A percentile compares a stretch with the other conserved stretches of the same genome.
Evolutionary conservation across 78 protist genomes (phyloP).

Genomic region (Blattamonas nauphoetae): DNA sequence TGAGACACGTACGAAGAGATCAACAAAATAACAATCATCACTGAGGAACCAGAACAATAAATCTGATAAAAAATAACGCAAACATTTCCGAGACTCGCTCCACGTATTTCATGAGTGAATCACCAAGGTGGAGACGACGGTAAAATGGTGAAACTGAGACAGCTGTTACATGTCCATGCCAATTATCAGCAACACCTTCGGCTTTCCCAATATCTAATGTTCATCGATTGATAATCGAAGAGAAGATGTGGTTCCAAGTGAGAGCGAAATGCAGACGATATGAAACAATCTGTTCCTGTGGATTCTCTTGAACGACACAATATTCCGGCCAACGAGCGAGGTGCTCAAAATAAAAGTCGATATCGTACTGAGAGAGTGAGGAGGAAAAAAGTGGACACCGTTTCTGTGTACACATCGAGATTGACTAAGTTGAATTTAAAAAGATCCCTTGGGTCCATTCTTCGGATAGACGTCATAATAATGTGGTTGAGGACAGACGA

Average conservation of each 20-base stretch:
- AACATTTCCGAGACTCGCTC: background rate
- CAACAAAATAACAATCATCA: constrained; percentile 10
- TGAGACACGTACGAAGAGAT: constrained; percentile 14
- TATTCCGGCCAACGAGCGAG: constrained; percentile 17
- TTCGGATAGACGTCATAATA: no score
- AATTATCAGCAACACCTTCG: constrained; percentile 19
- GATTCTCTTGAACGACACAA: background rate
- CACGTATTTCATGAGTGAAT: background rate
- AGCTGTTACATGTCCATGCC: constrained; percentile 34
- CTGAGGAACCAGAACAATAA: background rate
- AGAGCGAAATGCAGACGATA: background rate
- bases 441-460: constrained; percentile 20
- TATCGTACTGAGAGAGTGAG: background rate
- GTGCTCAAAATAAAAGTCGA: constrained; percentile 10
- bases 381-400: background rate
- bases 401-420: constrained; percentile 25
- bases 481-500: no score
- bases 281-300: background rate
- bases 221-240: background rate
- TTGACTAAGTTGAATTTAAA: constrained; percentile 7
- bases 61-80: background rate
- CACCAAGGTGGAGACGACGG: constrained; percentile 14
- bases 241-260: background rate
- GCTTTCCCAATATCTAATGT: constrained; percentile 21
- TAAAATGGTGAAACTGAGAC: constrained; percentile 21